Evolutionary conservation across 164 flowering plant species (phyloP).

Genomic region (Annona squamosa): DNA sequence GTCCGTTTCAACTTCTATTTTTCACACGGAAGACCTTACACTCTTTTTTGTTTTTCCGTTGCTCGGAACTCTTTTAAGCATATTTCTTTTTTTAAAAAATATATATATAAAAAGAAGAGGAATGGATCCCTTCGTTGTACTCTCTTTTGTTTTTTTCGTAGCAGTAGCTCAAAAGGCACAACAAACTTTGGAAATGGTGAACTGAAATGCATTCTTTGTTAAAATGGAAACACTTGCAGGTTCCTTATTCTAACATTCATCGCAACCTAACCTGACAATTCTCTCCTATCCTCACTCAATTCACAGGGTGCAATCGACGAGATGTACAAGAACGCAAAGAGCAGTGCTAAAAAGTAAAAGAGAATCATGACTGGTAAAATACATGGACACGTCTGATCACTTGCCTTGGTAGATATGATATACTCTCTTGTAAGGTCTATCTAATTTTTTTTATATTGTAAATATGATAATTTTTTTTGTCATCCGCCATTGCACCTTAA

Average conservation of each 20-base stretch:
- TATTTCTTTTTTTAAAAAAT: no score
- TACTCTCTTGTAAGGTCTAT: no score
- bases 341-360: no score
- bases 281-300: neutral
- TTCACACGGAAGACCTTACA: neutral
- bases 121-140: neutral
- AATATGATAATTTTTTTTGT: no score
- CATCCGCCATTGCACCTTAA: no score
- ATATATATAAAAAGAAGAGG: no score
- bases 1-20: neutral
- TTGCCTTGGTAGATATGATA: no score
- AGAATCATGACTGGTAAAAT: no score
- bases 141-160: neutral
- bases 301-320: constrained; percentile 51
- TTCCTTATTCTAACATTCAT: neutral
- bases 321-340: constrained; percentile 57
- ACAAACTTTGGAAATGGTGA: no score
- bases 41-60: neutral
- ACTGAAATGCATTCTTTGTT: neutral
- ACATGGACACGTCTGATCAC: no score
- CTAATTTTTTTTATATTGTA: no score
- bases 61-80: neutral
- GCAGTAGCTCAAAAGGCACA: neutral
- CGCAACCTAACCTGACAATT: neutral
- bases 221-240: neutral